These are phyloP conservation scores for Tylopilus cervinicoccineus DNA, from an alignment of 768 basidiomycete species.

Conservation along the genomic window DNA sequence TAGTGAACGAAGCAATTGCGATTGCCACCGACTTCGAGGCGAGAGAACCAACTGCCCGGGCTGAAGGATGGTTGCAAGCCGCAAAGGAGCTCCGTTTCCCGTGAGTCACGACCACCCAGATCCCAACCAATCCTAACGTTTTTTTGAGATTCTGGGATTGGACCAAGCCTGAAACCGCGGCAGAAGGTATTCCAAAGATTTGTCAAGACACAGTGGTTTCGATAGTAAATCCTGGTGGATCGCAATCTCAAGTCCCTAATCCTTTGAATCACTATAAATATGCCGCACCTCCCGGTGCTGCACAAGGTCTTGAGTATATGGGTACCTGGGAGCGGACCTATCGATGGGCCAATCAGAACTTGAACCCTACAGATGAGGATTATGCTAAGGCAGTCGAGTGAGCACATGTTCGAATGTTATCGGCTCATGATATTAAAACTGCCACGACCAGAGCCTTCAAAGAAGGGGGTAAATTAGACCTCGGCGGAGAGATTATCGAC, in stretches of 20 bases:
- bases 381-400: slow-evolving; percentile 13
- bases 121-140: background rate
- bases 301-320: background rate
- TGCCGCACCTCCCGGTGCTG: background rate
- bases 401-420: background rate
- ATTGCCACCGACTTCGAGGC: slow-evolving; percentile 6
- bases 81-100: slow-evolving; percentile 15
- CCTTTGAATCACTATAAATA: slow-evolving; percentile 17
- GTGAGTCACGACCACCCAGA: background rate
- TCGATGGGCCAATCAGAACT: slow-evolving; percentile 7
- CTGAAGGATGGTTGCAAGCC: slow-evolving; percentile 7
- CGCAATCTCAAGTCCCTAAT: background rate
- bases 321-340: slow-evolving; percentile 9
- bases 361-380: slow-evolving; percentile 6
- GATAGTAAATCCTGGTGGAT: background rate
- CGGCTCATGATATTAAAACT: background rate
- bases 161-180: slow-evolving; percentile 2
- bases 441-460: slow-evolving; percentile 3
- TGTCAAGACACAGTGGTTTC: background rate
- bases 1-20: slow-evolving; percentile 11
- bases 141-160: slow-evolving; percentile 17
- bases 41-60: too few relatives aligned
- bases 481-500: too few relatives aligned
- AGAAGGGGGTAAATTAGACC: background rate
- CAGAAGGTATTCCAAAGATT: slow-evolving; percentile 5